Evolutionary conservation across 2,329 filamentous ascomycete species (phyloP).

Genomic region (Fusarium liriodendri): DNA sequence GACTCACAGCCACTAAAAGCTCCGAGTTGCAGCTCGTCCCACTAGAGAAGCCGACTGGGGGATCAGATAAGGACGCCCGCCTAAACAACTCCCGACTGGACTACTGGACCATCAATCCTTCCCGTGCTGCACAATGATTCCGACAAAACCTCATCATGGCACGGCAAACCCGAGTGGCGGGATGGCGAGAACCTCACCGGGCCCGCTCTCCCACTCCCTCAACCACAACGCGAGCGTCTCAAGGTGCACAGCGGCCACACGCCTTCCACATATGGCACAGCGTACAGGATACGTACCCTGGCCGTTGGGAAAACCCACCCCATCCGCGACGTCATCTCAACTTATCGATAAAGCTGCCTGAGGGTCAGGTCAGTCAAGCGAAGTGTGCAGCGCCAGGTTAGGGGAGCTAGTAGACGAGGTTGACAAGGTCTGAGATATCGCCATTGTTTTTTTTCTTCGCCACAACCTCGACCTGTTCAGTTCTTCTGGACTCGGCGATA

Average conservation of each 20-base stretch:
- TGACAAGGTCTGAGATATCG: conserved; percentile 40
- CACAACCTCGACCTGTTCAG: conserved; percentile 28
- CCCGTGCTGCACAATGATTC: conserved; percentile 22
- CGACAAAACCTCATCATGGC: conserved; percentile 27
- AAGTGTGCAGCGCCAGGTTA: conserved; percentile 15
- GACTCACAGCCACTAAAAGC: conserved; percentile 18
- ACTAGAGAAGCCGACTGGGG: conserved; percentile 32
- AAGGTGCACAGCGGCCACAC: conserved; percentile 8
- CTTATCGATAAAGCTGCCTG: conserved; percentile 46
- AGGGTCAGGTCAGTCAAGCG: conserved; percentile 17
- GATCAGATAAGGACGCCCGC: conserved; percentile 24
- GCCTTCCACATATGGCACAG: conserved; percentile 26
- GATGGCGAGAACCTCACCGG: conserved; percentile 17
- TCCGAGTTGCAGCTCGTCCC: conserved; percentile 11
- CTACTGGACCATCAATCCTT: conserved; percentile 19
- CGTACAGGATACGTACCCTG: conserved; percentile 33
- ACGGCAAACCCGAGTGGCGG: conserved; percentile 27
- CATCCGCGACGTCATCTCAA: conserved; percentile 42
- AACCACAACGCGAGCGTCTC: conserved; percentile 20
- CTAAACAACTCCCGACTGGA: conserved; percentile 11
- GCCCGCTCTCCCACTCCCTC: conserved; percentile 21
- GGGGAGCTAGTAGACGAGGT: conserved; percentile 33
- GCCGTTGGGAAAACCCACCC: conserved; percentile 39
- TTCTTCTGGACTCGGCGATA: conserved; percentile 19
- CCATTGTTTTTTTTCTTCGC: conserved; percentile 26